Percentiles rank a stretch among this genome's conserved stretches.
Evolutionary conservation across 805 yeast genomes (phyloP).

Genomic region (Hanseniaspora thailandica): DNA sequence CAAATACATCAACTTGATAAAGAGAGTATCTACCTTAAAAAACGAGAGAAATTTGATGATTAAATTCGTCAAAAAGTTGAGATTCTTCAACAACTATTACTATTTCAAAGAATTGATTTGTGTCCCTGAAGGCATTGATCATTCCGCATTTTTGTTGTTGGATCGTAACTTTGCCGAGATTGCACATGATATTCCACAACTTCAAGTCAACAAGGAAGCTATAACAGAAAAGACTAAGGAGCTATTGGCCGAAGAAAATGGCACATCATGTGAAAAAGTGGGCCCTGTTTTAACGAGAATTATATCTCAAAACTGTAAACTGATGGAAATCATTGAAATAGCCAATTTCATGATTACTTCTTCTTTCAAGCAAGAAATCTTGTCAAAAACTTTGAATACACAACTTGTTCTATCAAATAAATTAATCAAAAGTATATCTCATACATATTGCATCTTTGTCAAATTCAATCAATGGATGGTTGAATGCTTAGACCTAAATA

Average conservation of each 20-base stretch:
- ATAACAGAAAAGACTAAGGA: slow-evolving; percentile 17
- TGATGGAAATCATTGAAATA: slow-evolving; percentile 25
- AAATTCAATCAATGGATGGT: slow-evolving; percentile 30
- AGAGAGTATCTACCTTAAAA: slow-evolving; percentile 25
- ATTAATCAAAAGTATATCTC: slow-evolving; percentile 23
- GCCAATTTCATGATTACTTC: slow-evolving; percentile 27
- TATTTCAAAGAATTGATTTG: slow-evolving; percentile 8
- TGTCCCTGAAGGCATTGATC: slow-evolving; percentile 14
- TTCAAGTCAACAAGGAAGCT: slow-evolving; percentile 10
- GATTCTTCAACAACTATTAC: slow-evolving; percentile 25
- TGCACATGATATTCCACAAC: not conserved
- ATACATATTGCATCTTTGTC: slow-evolving; percentile 26
- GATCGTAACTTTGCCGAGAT: not conserved
- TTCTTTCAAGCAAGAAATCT: slow-evolving; percentile 27
- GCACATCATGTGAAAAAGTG: not conserved
- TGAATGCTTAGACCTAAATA: slow-evolving; percentile 22
- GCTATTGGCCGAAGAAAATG: slow-evolving; percentile 15
- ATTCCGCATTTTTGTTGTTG: slow-evolving; percentile 12
- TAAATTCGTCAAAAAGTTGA: slow-evolving; percentile 28
- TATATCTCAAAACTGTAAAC: slow-evolving; percentile 20
- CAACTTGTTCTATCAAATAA: slow-evolving; percentile 21
- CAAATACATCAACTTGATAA: slow-evolving; percentile 25
- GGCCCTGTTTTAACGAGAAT: slow-evolving; percentile 4
- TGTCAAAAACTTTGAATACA: slow-evolving; percentile 27
- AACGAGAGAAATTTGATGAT: slow-evolving; percentile 28